Evolutionary conservation across 2,329 filamentous ascomycete species (phyloP).

Genomic region (Penicillium glabrum): DNA sequence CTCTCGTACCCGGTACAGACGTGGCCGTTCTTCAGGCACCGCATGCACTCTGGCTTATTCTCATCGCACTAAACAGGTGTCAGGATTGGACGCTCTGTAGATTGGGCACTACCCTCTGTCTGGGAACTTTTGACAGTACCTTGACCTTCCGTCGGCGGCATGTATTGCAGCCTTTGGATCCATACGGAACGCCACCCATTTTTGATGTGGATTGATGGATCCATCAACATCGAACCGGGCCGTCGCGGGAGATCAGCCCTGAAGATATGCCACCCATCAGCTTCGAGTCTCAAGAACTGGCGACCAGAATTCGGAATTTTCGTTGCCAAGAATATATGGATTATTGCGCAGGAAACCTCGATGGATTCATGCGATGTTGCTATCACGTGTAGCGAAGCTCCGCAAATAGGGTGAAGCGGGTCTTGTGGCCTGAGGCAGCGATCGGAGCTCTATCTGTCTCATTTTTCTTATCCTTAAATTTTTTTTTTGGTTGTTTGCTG

Average conservation of each 20-base stretch:
- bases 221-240: neutral
- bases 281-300: neutral
- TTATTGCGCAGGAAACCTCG: too few species aligned
- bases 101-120: neutral
- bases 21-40: slow-evolving; percentile 25
- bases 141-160: slow-evolving; percentile 20
- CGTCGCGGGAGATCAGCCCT: neutral
- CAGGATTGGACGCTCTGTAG: neutral
- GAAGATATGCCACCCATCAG: neutral
- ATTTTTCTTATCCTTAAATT: neutral
- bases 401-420: neutral
- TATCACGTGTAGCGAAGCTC: neutral
- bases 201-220: neutral
- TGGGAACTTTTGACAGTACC: slow-evolving; percentile 1
- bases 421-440: slow-evolving; percentile 6
- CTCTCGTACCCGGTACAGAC: slow-evolving; percentile 20
- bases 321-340: too few species aligned
- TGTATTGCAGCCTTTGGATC: slow-evolving; percentile 20
- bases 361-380: too few species aligned
- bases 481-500: neutral
- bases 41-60: slow-evolving; percentile 19
- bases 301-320: neutral
- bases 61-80: slow-evolving; percentile 22
- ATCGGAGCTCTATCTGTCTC: slow-evolving; percentile 11
- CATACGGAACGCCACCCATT: slow-evolving; percentile 1